Percentiles rank a stretch among this genome's conserved stretches.
Conservation (phyloP, 179 eudicot species). For the Corrigiola litoralis region DNA sequence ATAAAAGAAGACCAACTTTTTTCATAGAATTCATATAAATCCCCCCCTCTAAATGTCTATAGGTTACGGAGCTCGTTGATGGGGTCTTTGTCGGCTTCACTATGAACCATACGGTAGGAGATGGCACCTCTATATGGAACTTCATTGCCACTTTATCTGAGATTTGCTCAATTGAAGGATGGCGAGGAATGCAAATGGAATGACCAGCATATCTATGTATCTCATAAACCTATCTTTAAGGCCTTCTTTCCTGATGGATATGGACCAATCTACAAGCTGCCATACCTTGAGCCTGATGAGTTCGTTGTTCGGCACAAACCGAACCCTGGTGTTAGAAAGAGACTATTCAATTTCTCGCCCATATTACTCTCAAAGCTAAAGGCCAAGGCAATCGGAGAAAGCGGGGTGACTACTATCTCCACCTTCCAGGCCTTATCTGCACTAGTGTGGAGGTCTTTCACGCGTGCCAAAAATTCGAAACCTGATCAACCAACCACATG, state of each 20-base stretch:
- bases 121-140: conserved; percentile 17
- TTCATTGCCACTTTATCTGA: conserved; percentile 11
- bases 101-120: conserved; percentile 20
- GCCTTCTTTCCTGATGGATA: background rate
- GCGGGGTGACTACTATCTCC: conserved; percentile 2
- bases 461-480: background rate
- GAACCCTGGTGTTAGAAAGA: conserved; percentile 5
- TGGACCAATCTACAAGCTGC: conserved; percentile 14
- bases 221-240: conserved; percentile 1
- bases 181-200: background rate
- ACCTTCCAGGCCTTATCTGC: conserved; percentile 21
- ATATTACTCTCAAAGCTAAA: conserved; percentile 5
- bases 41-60: no score
- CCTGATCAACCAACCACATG: background rate
- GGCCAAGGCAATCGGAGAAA: conserved; percentile 23
- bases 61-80: conserved; percentile 16
- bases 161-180: conserved; percentile 1
- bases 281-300: conserved; percentile 5
- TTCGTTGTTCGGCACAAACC: background rate
- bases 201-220: background rate
- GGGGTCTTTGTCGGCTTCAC: conserved; percentile 26
- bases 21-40: no score
- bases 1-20: no score
- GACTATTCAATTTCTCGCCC: conserved; percentile 11
- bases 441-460: conserved; percentile 17